A percentile compares a stretch with the other conserved stretches of the same genome.
Conservation (phyloP, 148 eudicot species). For the Amaranthus palmeri region DNA sequence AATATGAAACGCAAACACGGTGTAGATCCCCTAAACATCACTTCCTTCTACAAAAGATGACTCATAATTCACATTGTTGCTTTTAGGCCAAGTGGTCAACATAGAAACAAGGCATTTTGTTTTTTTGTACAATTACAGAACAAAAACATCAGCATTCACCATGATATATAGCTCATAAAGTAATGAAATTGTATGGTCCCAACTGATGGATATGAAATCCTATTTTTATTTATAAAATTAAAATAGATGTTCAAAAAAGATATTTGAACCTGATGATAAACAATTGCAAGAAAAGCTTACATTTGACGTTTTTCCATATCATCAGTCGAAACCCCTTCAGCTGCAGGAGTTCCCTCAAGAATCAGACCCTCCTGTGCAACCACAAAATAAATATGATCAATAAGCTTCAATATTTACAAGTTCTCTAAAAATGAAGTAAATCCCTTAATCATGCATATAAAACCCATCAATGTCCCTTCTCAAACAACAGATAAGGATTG, state of each 20-base stretch:
- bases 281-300: slow-evolving; percentile 38
- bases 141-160: neutral
- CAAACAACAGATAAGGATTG: neutral
- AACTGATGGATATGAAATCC: too few relatives aligned
- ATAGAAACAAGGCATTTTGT: neutral
- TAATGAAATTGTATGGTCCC: too few relatives aligned
- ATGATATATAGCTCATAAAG: too few relatives aligned
- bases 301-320: slow-evolving; percentile 78
- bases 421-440: neutral
- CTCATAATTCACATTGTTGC: too few relatives aligned
- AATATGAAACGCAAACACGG: too few relatives aligned
- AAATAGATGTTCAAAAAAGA: neutral
- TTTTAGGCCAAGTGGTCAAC: neutral
- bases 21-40: too few relatives aligned
- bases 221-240: neutral
- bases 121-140: neutral
- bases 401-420: neutral
- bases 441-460: neutral
- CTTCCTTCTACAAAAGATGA: too few relatives aligned
- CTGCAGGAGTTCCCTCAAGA: slow-evolving; percentile 86
- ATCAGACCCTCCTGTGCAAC: slow-evolving; percentile 80
- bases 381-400: neutral
- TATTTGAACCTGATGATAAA: neutral
- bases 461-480: neutral
- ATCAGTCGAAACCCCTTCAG: slow-evolving; percentile 81